These are phyloP conservation scores for Chrysosphaeria jannelii DNA, from an alignment of 2,329 filamentous ascomycete species.

Conservation along the genomic window DNA sequence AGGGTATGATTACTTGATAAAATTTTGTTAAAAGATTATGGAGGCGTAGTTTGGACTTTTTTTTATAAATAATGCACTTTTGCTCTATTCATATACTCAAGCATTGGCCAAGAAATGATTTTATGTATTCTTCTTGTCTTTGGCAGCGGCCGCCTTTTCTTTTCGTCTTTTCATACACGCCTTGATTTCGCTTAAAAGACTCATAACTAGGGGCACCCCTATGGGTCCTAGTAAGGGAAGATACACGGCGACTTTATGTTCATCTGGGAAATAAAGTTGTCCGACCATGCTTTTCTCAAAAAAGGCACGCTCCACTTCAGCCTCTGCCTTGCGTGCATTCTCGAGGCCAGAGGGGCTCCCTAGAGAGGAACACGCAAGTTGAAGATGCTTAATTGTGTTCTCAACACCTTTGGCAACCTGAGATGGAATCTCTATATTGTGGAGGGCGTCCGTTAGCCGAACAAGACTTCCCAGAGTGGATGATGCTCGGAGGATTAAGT, in stretches of 20 bases:
- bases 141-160: conserved; percentile 11
- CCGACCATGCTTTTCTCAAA: conserved; percentile 99
- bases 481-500: conserved; percentile 63
- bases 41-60: too few relatives aligned
- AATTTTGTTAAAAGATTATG: too few relatives aligned
- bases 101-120: too few relatives aligned
- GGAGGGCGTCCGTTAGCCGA: conserved; percentile 52
- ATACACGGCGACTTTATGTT: conserved; percentile 94
- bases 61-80: too few relatives aligned
- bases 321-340: conserved; percentile 59
- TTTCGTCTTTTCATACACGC: conserved; percentile 20
- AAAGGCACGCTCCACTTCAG: conserved; percentile 75
- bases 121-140: conserved; percentile 10
- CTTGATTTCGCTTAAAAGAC: conserved; percentile 52
- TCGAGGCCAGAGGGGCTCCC: conserved; percentile 35
- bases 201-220: conserved; percentile 67
- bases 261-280: conserved; percentile 92
- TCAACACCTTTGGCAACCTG: conserved; percentile 66
- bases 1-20: too few relatives aligned
- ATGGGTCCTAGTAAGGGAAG: conserved; percentile 72
- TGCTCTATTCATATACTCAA: too few relatives aligned
- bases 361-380: conserved; percentile 44
- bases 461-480: conserved; percentile 84
- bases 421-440: conserved; percentile 70
- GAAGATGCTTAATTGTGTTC: conserved; percentile 47